Evolutionary conservation across 208 protist species (phyloP).

Genomic region (Herpetomonas samuelpessoai): DNA sequence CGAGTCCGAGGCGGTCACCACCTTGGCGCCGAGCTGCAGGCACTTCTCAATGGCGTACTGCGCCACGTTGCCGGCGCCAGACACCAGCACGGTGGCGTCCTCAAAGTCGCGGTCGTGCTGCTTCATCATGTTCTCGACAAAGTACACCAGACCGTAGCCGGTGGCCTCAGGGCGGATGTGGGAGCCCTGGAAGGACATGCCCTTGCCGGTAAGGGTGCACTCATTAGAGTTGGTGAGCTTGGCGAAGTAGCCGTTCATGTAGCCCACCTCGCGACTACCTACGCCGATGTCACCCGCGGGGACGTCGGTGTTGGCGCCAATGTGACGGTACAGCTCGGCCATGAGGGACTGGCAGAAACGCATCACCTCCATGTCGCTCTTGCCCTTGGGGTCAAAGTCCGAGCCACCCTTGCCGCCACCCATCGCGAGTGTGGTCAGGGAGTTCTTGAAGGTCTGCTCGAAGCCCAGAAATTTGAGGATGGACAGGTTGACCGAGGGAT

Average conservation of each 20-base stretch:
- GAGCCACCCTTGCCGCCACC: constrained; percentile 93
- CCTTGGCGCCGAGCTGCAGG: constrained; percentile 78
- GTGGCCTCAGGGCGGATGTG: constrained; percentile 93
- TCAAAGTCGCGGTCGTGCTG: constrained; percentile 40
- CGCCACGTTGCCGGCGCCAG: constrained; percentile 92
- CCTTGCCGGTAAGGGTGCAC: constrained; percentile 92
- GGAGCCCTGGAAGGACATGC: constrained; percentile 82
- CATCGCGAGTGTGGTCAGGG: constrained; percentile 91
- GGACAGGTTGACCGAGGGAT: constrained; percentile 85
- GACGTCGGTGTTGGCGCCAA: constrained; percentile 90
- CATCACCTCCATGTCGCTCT: constrained; percentile 92
- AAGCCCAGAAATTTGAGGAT: constrained; percentile 96
- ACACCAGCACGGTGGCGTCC: constrained; percentile 78
- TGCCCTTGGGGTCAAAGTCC: constrained; percentile 95
- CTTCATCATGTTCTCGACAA: constrained; percentile 78
- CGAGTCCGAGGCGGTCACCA: constrained; percentile 85
- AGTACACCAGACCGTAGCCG: constrained; percentile 94
- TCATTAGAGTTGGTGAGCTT: constrained; percentile 74
- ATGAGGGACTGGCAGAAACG: constrained; percentile 94
- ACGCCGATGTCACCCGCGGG: constrained; percentile 96
- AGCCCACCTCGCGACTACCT: constrained; percentile 89
- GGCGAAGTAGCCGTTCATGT: constrained; percentile 91
- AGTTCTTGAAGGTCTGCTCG: constrained; percentile 96
- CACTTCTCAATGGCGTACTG: constrained; percentile 83
- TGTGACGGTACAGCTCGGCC: constrained; percentile 82